These are phyloP conservation scores for Suillus plorans DNA, from an alignment of 768 basidiomycete genomes.

Conservation along the genomic window DNA sequence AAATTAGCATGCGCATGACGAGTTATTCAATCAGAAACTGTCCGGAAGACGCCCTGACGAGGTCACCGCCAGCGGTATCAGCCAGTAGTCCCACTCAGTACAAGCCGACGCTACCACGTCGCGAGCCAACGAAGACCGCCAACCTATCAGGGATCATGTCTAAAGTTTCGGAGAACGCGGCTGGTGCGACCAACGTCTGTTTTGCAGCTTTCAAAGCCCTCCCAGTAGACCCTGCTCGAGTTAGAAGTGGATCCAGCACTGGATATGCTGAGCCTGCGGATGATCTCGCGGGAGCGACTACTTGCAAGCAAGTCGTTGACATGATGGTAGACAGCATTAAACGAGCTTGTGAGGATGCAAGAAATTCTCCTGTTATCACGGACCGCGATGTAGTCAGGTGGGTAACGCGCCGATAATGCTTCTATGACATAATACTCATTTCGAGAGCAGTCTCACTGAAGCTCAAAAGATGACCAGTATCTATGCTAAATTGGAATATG, in stretches of 20 bases:
- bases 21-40: slow-evolving; percentile 87
- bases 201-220: slow-evolving; percentile 81
- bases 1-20: slow-evolving; percentile 67
- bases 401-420: slow-evolving; percentile 15
- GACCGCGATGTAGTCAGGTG: slow-evolving; percentile 78
- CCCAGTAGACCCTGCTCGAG: slow-evolving; percentile 61
- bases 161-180: slow-evolving; percentile 34
- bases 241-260: slow-evolving; percentile 39
- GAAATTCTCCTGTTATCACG: slow-evolving; percentile 47
- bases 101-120: slow-evolving; percentile 3
- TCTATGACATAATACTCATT: neutral
- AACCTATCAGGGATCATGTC: slow-evolving; percentile 36
- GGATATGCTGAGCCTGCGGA: slow-evolving; percentile 57
- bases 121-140: slow-evolving; percentile 9
- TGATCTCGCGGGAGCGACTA: slow-evolving; percentile 58
- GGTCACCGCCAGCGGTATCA: neutral
- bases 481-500: slow-evolving; percentile 92
- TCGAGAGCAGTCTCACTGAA: slow-evolving; percentile 61
- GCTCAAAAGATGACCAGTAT: slow-evolving; percentile 84
- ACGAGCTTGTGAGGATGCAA: slow-evolving; percentile 65
- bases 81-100: neutral
- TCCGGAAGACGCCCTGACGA: slow-evolving; percentile 31
- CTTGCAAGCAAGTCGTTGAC: slow-evolving; percentile 76
- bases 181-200: slow-evolving; percentile 38
- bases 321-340: slow-evolving; percentile 70